Evolutionary conservation across 2,329 filamentous ascomycete genomes (phyloP).

Genomic region (Neofusicoccum cordaticola): DNA sequence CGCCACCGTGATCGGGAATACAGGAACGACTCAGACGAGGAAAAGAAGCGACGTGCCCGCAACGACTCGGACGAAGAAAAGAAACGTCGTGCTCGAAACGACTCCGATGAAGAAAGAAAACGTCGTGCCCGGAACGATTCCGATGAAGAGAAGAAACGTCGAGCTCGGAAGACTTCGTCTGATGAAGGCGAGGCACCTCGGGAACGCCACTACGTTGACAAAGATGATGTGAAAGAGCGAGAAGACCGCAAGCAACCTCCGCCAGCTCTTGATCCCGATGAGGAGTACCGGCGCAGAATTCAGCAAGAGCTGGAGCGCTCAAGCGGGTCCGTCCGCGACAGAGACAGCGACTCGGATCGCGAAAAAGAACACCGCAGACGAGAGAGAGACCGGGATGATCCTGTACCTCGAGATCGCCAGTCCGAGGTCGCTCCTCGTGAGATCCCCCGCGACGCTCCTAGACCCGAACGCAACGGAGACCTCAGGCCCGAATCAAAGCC

Average conservation of each 20-base stretch:
- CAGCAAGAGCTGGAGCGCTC: constrained; percentile 43
- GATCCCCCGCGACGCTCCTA: background rate
- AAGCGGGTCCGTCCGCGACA: constrained; percentile 28
- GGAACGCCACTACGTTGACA: constrained; percentile 33
- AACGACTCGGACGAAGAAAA: constrained; percentile 25
- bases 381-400: constrained; percentile 25
- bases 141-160: constrained; percentile 27
- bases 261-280: constrained; percentile 44
- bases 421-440: background rate
- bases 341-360: constrained; percentile 28
- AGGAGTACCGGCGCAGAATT: constrained; percentile 50
- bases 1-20: constrained; percentile 7
- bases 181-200: constrained; percentile 34
- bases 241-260: constrained; percentile 30
- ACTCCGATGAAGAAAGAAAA: constrained; percentile 26
- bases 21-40: constrained; percentile 23
- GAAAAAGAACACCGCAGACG: constrained; percentile 35
- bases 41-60: constrained; percentile 23
- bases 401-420: background rate
- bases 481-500: constrained; percentile 1
- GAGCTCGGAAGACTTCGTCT: constrained; percentile 27
- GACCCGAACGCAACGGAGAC: constrained; percentile 23
- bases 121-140: constrained; percentile 19
- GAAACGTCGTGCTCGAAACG: constrained; percentile 21
- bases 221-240: constrained; percentile 25